These are phyloP conservation scores for Leucogyrophana mollusca DNA, from an alignment of 768 basidiomycete species.

Conservation along the genomic window DNA sequence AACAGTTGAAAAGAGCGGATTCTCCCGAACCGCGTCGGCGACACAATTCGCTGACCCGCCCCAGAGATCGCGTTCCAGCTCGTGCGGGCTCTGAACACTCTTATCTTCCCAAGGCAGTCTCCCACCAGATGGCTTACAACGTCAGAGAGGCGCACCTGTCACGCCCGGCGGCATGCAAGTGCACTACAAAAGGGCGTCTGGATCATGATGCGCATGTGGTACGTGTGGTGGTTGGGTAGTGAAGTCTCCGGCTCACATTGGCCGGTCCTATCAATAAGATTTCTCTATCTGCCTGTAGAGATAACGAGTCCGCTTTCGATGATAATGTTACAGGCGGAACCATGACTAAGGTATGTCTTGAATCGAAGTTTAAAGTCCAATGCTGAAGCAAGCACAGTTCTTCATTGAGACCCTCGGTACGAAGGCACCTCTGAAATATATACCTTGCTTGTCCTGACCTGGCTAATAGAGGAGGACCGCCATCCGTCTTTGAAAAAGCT, in stretches of 20 bases:
- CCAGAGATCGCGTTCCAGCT: no score
- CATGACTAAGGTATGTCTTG: conserved; percentile 18
- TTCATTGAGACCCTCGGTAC: conserved; percentile 26
- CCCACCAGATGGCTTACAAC: conserved; percentile 2
- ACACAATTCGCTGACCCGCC: no score
- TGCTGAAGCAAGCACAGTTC: conserved; percentile 17
- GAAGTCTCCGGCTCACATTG: background rate
- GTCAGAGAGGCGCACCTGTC: no score
- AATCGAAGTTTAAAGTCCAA: background rate
- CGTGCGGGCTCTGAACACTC: background rate
- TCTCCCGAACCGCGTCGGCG: no score
- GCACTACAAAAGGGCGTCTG: no score
- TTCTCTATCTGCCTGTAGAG: conserved; percentile 27
- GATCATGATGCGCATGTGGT: conserved; percentile 20
- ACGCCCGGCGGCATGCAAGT: no score
- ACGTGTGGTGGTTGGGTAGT: conserved; percentile 4
- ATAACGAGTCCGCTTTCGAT: conserved; percentile 22
- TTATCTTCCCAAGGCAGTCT: conserved; percentile 2
- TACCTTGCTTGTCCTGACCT: no score
- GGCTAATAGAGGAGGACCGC: conserved; percentile 16
- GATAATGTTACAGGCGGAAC: conserved; percentile 12
- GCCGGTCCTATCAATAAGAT: no score
- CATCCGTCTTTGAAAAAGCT: conserved; percentile 21
- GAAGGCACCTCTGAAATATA: background rate
- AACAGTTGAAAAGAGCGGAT: no score